A percentile compares a stretch with the other conserved stretches of the same genome.
Evolutionary conservation across 345 rosid species (phyloP).

Genomic region (Linum trigynum): DNA sequence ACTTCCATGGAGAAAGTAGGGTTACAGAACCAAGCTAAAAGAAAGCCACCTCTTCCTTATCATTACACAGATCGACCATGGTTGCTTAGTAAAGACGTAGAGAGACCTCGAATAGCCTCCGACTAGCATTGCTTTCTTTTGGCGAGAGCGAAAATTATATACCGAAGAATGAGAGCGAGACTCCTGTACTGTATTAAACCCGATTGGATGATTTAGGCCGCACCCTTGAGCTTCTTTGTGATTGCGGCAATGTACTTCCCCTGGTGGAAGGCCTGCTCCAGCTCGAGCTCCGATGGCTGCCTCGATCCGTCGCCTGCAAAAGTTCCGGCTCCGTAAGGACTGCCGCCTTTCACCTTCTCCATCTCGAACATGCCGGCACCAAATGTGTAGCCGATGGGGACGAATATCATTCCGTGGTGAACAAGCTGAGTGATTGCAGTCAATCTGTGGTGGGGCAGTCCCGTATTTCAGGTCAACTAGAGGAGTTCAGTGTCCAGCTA

Average conservation of each 20-base stretch:
- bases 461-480: too few relatives aligned
- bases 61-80: too few relatives aligned
- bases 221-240: constrained; percentile 80
- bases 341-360: constrained; percentile 89
- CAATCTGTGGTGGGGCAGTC: constrained; percentile 34
- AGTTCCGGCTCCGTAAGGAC: constrained; percentile 94
- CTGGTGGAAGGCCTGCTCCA: constrained; percentile 90
- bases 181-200: too few relatives aligned
- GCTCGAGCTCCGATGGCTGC: constrained; percentile 72
- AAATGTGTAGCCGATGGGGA: constrained; percentile 88
- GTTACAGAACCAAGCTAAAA: too few relatives aligned
- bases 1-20: too few relatives aligned
- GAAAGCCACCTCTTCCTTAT: too few relatives aligned
- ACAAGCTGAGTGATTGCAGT: constrained; percentile 94
- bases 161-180: too few relatives aligned
- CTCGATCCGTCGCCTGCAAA: constrained; percentile 86
- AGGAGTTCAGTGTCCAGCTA: too few relatives aligned
- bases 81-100: too few relatives aligned
- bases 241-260: constrained; percentile 83
- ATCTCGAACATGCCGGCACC: constrained; percentile 98
- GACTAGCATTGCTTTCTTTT: too few relatives aligned
- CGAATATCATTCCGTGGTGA: constrained; percentile 91
- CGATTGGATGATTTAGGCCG: constrained; percentile 18
- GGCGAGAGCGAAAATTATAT: too few relatives aligned
- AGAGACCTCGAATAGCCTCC: too few relatives aligned